Base-by-base conservation (phyloP, 2,329 filamentous ascomycete genomes). In the Parastagonospora nodorum region DNA sequence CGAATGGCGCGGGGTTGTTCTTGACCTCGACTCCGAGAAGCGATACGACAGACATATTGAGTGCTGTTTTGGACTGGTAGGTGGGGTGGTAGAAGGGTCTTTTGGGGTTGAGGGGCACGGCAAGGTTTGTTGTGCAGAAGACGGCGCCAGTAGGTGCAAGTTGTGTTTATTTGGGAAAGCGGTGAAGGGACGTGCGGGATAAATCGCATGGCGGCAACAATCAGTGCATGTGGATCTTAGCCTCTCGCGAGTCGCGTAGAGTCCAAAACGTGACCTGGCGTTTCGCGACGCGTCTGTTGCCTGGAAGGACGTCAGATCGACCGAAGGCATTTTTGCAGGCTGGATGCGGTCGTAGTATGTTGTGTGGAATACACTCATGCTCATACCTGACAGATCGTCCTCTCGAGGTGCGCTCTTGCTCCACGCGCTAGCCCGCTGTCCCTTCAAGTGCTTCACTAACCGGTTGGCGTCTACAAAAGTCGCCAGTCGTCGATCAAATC, bases 1-100 rank as follows among this genome's bases (percentile, higher is more conserved):
- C 88, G 79, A 99, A 97, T 65, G 89, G 86, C 69, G 94, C 92
- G 69, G 94, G 94, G 80, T 99, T 99, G 84, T 99, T 97, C 74
- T 92, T 83, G 65, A 99, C 90, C 77, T 94, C 90, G 69, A 99
- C 94, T 71, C 93, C 93, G 63, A 99, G 85, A 53, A 99, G 87
- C 64, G 92, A 96, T 59, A 99, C 92, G 72, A 97, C 90, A 72
- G 94, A 97, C 94, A 97, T 97, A 61, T 72, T 83, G 78, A 50
- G 28, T 30, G 43, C 44, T 52, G 50, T 38, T 40, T 44, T 45
- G 48, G 39, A 30, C 39, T 15, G 39, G 2, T 19, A 45, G 35
- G 39, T 49, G 41, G 30, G 31, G 36, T 16, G 42, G 29, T 10
- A 35, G 14, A 33, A 30, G 30, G 16, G 19, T 24, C 19, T 24